These are phyloP conservation scores for Fistulifera pelliculosa DNA, from an alignment of 108 stramenopile species.

Conservation along the genomic window DNA sequence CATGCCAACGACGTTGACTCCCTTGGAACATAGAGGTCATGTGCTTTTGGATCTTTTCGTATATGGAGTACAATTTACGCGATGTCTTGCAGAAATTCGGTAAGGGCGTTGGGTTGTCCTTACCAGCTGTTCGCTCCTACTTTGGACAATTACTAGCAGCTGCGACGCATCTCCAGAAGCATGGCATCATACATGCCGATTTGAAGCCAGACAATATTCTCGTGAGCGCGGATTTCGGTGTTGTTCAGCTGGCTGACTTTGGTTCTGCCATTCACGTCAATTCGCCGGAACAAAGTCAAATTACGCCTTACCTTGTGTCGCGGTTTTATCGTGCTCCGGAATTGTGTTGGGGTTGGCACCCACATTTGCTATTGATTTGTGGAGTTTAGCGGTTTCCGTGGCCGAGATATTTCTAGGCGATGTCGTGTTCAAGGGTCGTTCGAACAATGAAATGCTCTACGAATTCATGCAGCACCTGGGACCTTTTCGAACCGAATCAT, in stretches of 20 bases:
- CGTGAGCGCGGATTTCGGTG: slow-evolving; percentile 74
- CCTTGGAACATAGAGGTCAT: slow-evolving; percentile 29
- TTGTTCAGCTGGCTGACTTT: slow-evolving; percentile 90
- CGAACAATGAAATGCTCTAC: slow-evolving; percentile 94
- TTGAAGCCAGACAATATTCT: slow-evolving; percentile 99
- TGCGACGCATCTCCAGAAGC: slow-evolving; percentile 67
- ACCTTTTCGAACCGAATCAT: slow-evolving; percentile 76
- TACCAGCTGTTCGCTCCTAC: slow-evolving; percentile 86
- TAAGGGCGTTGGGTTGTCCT: slow-evolving; percentile 81
- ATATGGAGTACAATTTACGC: slow-evolving; percentile 36
- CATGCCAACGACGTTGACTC: slow-evolving; percentile 25
- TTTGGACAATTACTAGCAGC: slow-evolving; percentile 87
- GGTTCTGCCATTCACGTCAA: slow-evolving; percentile 83
- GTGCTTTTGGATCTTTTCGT: slow-evolving; percentile 74
- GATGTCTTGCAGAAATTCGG: slow-evolving; percentile 65
- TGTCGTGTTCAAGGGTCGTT: slow-evolving; percentile 82
- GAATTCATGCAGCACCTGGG: slow-evolving; percentile 92
- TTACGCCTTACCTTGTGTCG: slow-evolving; percentile 96
- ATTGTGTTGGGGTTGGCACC: slow-evolving; percentile 94
- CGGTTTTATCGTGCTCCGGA: slow-evolving; percentile 98
- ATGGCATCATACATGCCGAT: slow-evolving; percentile 93
- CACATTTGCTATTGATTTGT: slow-evolving; percentile 88
- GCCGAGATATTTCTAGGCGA: slow-evolving; percentile 93
- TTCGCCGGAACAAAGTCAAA: slow-evolving; percentile 26
- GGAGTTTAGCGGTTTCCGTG: slow-evolving; percentile 86